Evolutionary conservation across 352 stramenopile genomes (phyloP).

Genomic region (Elongisporangium undulatum): DNA sequence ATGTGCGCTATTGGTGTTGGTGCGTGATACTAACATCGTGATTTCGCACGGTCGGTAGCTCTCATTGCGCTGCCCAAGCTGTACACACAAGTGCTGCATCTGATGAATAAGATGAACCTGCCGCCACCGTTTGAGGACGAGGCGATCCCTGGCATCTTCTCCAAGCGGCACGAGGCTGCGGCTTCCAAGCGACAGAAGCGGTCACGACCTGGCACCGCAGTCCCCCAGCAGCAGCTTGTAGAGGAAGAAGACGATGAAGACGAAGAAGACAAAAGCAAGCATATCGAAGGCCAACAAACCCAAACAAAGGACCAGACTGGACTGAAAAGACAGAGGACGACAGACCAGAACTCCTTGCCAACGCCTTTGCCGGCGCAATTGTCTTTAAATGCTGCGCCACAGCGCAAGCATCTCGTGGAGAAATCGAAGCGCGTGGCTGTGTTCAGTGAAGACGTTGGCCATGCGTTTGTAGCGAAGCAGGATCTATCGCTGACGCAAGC

Average conservation of each 20-base stretch:
- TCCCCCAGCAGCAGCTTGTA: constrained; percentile 13
- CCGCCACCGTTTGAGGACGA: constrained; percentile 71
- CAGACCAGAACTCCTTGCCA: not conserved
- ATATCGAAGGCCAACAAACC: not conserved
- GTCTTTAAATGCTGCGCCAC: not conserved
- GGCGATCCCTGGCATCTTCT: constrained; percentile 66
- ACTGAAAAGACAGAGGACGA: not conserved
- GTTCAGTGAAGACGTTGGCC: constrained; percentile 3
- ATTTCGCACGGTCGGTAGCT: constrained; percentile 22
- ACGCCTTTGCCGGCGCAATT: not conserved
- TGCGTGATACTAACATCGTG: not conserved
- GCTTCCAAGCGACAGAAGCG: not conserved
- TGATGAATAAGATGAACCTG: constrained; percentile 93
- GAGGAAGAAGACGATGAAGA: constrained; percentile 26
- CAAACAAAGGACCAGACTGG: not conserved
- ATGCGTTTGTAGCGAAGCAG: not conserved
- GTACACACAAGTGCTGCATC: constrained; percentile 88
- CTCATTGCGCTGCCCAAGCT: constrained; percentile 83
- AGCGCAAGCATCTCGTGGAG: constrained; percentile 13
- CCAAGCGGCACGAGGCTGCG: constrained; percentile 13
- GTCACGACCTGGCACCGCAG: not conserved
- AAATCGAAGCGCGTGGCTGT: constrained; percentile 10
- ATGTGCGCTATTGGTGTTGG: not conserved
- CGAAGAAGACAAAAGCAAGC: not conserved
- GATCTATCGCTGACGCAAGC: constrained; percentile 1